These are phyloP conservation scores for Microthlaspi erraticum DNA, from an alignment of 345 rosid genomes.

Conservation along the genomic window DNA sequence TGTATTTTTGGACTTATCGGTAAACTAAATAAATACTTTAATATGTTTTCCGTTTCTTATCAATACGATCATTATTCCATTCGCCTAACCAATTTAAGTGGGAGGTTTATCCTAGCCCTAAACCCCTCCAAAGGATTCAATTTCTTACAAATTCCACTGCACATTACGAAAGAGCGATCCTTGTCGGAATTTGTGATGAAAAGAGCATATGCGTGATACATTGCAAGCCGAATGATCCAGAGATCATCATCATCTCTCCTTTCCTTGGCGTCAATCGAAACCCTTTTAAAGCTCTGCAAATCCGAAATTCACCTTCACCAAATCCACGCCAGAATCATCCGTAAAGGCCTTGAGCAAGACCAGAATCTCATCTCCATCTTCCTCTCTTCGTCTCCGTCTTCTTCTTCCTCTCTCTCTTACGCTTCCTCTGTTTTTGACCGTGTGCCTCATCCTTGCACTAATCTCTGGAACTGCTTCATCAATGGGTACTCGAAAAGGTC, in stretches of 20 bases:
- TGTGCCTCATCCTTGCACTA: slow-evolving; percentile 52
- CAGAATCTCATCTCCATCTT: slow-evolving; percentile 57
- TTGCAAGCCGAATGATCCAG: slow-evolving; percentile 47
- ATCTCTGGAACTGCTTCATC: slow-evolving; percentile 67
- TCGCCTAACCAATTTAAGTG: too few relatives aligned
- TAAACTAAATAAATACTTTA: too few relatives aligned
- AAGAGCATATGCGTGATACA: slow-evolving; percentile 10
- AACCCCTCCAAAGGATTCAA: slow-evolving; percentile 7
- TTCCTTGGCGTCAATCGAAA: slow-evolving; percentile 50
- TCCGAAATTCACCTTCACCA: slow-evolving; percentile 55
- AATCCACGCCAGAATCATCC: slow-evolving; percentile 71
- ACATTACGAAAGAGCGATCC: neutral
- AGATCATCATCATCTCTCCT: slow-evolving; percentile 21
- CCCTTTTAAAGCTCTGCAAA: slow-evolving; percentile 62
- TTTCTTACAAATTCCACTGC: neutral
- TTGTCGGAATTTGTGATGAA: slow-evolving; percentile 9
- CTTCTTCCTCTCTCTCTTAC: slow-evolving; percentile 51
- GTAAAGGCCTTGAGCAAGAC: slow-evolving; percentile 78
- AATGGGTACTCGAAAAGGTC: slow-evolving; percentile 48
- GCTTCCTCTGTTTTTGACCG: slow-evolving; percentile 56
- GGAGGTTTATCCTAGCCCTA: neutral
- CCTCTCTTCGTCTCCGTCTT: slow-evolving; percentile 46
- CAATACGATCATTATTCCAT: too few relatives aligned
- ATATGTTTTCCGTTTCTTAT: too few relatives aligned
- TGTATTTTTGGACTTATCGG: too few relatives aligned